Evolutionary conservation across 495 filamentous ascomycete genomes (phyloP).

Genomic region (Cercophora samala): DNA sequence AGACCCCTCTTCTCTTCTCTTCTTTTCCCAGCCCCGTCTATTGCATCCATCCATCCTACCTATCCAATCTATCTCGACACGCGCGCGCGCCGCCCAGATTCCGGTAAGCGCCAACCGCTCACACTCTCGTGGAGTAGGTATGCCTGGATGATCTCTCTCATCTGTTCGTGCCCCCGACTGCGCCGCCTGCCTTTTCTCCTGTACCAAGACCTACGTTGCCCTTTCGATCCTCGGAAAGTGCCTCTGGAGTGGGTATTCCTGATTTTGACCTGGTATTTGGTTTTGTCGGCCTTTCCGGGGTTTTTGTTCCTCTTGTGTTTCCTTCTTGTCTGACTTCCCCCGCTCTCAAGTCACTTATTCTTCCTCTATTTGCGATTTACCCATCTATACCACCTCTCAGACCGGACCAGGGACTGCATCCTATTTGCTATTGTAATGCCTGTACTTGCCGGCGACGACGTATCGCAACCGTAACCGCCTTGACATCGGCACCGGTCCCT

Average conservation of each 20-base stretch:
- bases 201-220: background rate
- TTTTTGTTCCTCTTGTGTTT: background rate
- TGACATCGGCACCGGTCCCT: background rate
- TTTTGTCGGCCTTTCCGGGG: background rate
- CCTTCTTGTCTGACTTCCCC: background rate
- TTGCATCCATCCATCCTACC: too few relatives aligned
- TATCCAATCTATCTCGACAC: too few relatives aligned
- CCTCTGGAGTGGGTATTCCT: background rate
- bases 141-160: background rate
- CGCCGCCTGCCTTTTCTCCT: background rate
- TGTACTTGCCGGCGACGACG: background rate
- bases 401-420: background rate
- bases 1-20: background rate
- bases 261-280: background rate
- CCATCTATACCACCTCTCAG: background rate
- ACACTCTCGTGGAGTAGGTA: background rate
- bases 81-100: background rate
- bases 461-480: background rate
- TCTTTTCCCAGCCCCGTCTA: background rate
- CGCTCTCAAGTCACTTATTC: background rate
- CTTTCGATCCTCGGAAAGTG: background rate
- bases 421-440: background rate
- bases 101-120: background rate
- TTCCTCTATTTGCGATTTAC: background rate
- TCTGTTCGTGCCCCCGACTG: background rate